These are phyloP conservation scores for Picochlorum sp. DNA, from an alignment of 139 green algal genomes.

Conservation along the genomic window DNA sequence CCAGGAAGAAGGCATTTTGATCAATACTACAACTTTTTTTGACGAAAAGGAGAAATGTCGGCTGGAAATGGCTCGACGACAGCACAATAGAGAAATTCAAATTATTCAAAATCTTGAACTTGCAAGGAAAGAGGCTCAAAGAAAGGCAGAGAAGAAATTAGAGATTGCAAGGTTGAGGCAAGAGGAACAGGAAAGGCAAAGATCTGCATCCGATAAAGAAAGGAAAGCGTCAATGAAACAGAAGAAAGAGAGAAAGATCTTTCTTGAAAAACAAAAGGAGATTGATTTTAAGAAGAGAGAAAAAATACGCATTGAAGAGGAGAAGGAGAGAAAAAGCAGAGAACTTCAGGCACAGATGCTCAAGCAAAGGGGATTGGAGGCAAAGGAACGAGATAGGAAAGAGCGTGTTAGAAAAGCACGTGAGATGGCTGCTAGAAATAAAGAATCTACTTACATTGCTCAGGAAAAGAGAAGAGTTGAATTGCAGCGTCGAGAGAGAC, in stretches of 20 bases:
- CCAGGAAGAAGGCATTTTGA: conserved; percentile 2
- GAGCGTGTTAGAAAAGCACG: neutral
- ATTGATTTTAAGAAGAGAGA: conserved; percentile 25
- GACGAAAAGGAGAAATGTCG: neutral
- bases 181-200: conserved; percentile 1
- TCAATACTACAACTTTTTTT: conserved; percentile 11
- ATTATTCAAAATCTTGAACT: conserved; percentile 18
- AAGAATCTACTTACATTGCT: neutral
- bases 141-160: neutral
- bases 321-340: conserved; percentile 23
- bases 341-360: conserved; percentile 32
- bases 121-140: conserved; percentile 1
- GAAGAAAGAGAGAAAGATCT: no score
- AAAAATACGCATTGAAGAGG: conserved; percentile 15
- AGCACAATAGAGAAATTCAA: conserved; percentile 35
- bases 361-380: conserved; percentile 8
- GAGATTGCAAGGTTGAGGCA: neutral
- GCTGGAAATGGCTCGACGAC: conserved; percentile 6
- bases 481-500: neutral
- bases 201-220: no score
- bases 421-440: neutral
- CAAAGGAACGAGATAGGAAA: neutral
- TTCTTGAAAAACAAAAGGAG: conserved; percentile 28
- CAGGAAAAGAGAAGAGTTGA: neutral
- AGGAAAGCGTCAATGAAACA: no score